phyloP scores from a whole-genome alignment of 768 basidiomycete species.

The Suillus bovinus region DNA sequence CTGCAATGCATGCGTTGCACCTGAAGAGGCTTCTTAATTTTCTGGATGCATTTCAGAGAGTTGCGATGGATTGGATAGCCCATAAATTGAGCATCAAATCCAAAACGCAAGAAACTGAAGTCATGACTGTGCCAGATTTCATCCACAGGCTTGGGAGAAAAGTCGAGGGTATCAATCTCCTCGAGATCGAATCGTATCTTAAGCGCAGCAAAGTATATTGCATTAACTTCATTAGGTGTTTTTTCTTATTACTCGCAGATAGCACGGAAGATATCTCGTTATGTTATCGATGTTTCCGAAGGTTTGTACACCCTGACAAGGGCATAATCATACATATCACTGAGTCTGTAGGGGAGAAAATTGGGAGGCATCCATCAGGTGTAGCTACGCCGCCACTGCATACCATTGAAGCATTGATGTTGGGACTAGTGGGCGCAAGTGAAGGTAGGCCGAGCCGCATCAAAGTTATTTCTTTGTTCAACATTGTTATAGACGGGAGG shows the following conservation, averaged over 20 bases:
- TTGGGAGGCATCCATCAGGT: constrained; percentile 12
- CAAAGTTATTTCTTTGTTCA: background rate
- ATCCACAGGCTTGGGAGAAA: constrained; percentile 65
- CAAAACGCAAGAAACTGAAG: constrained; percentile 40
- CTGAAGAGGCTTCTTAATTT: constrained; percentile 78
- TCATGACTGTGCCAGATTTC: constrained; percentile 70
- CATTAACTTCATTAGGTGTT: background rate
- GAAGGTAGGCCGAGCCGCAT: constrained; percentile 49
- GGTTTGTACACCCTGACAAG: constrained; percentile 13
- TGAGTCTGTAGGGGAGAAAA: constrained; percentile 13
- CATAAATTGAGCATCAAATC: constrained; percentile 20
- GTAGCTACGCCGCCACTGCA: constrained; percentile 75
- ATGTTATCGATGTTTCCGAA: constrained; percentile 60
- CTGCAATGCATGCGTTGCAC: constrained; percentile 70
- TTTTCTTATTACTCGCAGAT: constrained; percentile 39
- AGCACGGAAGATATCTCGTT: constrained; percentile 83
- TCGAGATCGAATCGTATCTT: constrained; percentile 82
- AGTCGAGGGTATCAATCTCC: constrained; percentile 74
- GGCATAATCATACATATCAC: background rate
- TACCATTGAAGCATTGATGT: constrained; percentile 74
- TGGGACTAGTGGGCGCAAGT: constrained; percentile 74
- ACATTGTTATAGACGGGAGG: constrained; percentile 60
- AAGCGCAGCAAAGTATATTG: constrained; percentile 72
- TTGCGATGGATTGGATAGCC: constrained; percentile 52
- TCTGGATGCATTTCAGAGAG: constrained; percentile 66